phyloP scores from a whole-genome alignment of 2,329 filamentous ascomycete species.

The Aspergillus oerlinghausenensis region DNA sequence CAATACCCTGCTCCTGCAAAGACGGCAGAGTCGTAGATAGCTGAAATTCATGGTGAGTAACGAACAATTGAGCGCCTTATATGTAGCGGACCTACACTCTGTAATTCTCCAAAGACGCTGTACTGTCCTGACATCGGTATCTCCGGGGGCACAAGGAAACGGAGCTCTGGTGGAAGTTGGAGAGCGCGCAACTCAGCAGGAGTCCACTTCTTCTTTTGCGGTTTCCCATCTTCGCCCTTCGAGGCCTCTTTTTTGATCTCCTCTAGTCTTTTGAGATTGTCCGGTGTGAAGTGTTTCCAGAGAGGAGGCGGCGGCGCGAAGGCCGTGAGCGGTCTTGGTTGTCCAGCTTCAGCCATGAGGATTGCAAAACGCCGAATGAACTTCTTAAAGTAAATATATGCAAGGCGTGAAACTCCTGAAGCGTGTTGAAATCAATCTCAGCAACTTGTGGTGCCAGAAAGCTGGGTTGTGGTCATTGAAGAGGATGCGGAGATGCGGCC shows the following conservation, averaged over 20 bases:
- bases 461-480: neutral
- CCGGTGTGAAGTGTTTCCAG: slow-evolving; percentile 79
- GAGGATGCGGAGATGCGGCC: slow-evolving; percentile 14
- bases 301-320: slow-evolving; percentile 87
- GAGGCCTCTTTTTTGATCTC: slow-evolving; percentile 42
- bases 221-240: slow-evolving; percentile 25
- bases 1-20: slow-evolving; percentile 66
- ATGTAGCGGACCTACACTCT: slow-evolving; percentile 45
- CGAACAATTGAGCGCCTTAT: too few relatives aligned
- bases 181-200: slow-evolving; percentile 30
- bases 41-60: slow-evolving; percentile 19
- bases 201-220: slow-evolving; percentile 29
- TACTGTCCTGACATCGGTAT: slow-evolving; percentile 69
- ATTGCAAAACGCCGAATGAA: neutral
- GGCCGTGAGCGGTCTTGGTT: slow-evolving; percentile 49
- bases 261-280: slow-evolving; percentile 62
- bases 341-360: slow-evolving; percentile 57
- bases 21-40: slow-evolving; percentile 59
- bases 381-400: neutral
- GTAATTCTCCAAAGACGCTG: slow-evolving; percentile 66
- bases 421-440: neutral
- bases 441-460: neutral
- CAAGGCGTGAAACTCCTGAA: neutral
- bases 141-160: slow-evolving; percentile 73
- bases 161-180: slow-evolving; percentile 65